These are phyloP conservation scores for Asterochloris erici DNA, from an alignment of 139 green algal genomes.

Conservation along the genomic window DNA sequence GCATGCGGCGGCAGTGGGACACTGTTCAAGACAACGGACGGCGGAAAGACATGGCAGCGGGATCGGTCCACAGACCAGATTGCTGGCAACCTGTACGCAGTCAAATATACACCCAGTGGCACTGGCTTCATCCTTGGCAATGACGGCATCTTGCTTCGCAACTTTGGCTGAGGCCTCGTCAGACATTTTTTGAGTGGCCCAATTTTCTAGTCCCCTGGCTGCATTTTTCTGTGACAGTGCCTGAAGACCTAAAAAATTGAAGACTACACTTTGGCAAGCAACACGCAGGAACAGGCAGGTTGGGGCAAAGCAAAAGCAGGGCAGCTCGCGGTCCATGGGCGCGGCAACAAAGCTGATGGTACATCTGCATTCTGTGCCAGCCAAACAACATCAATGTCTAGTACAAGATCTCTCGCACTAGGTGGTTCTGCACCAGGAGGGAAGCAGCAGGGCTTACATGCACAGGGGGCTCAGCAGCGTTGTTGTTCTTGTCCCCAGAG, in stretches of 20 bases:
- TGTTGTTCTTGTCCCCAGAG: too few species aligned
- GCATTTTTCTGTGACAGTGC: background rate
- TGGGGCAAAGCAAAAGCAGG: too few species aligned
- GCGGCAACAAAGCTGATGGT: too few species aligned
- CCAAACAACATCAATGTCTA: too few species aligned
- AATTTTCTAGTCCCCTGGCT: background rate
- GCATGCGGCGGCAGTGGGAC: conserved; percentile 89
- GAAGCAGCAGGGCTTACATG: too few species aligned
- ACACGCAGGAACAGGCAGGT: background rate
- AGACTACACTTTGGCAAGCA: background rate
- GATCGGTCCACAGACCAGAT: conserved; percentile 79
- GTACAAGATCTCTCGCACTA: too few species aligned
- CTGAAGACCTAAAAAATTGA: background rate
- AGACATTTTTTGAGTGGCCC: background rate
- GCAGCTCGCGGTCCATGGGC: too few species aligned
- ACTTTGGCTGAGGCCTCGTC: conserved; percentile 39
- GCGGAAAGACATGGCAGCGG: conserved; percentile 92
- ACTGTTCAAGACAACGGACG: conserved; percentile 88
- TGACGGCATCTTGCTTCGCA: conserved; percentile 84
- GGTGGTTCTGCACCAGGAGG: too few species aligned
- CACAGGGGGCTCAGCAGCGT: too few species aligned
- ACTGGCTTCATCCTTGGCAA: conserved; percentile 96
- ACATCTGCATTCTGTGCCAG: too few species aligned
- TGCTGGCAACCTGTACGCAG: conserved; percentile 95
- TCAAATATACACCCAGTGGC: conserved; percentile 74